Conservation (phyloP, 106 monocot genomes). For the Dendrobium catenatum region DNA sequence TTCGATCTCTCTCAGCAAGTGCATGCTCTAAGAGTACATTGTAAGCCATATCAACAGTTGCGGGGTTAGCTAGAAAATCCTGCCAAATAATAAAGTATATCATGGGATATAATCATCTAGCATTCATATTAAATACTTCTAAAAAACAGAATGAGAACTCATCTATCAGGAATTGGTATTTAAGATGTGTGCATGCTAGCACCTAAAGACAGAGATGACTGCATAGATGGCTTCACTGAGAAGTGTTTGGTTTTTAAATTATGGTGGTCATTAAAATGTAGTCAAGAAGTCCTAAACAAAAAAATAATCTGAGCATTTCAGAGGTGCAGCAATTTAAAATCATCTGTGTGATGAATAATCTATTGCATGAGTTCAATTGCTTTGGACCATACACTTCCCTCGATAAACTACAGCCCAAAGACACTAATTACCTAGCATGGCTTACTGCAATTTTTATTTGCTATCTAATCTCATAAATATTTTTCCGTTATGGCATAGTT, state of each 20-base stretch:
- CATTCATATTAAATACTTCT: not conserved
- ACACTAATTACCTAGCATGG: not conserved
- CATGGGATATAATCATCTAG: not conserved
- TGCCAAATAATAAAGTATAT: conserved; percentile 20
- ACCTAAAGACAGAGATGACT: not conserved
- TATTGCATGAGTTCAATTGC: not conserved
- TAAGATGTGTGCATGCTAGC: not conserved
- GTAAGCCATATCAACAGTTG: conserved; percentile 89
- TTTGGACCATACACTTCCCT: not conserved
- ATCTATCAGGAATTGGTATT: not conserved
- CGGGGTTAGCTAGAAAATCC: conserved; percentile 79
- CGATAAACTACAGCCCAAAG: not conserved
- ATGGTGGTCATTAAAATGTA: not conserved
- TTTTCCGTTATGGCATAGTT: not conserved
- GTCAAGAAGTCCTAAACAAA: not conserved
- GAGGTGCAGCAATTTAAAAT: not conserved
- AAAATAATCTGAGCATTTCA: not conserved
- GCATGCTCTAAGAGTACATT: conserved; percentile 88
- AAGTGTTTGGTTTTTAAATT: not conserved
- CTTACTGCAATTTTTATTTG: not conserved
- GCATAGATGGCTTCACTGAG: not conserved
- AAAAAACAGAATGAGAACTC: not conserved
- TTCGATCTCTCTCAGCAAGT: conserved; percentile 92
- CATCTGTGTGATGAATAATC: not conserved
- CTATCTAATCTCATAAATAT: not conserved